Evolutionary conservation across 805 yeast species (phyloP), one percentile per base, ranked within the genome.

Genomic region (Yamadazyma insecticola): DNA sequence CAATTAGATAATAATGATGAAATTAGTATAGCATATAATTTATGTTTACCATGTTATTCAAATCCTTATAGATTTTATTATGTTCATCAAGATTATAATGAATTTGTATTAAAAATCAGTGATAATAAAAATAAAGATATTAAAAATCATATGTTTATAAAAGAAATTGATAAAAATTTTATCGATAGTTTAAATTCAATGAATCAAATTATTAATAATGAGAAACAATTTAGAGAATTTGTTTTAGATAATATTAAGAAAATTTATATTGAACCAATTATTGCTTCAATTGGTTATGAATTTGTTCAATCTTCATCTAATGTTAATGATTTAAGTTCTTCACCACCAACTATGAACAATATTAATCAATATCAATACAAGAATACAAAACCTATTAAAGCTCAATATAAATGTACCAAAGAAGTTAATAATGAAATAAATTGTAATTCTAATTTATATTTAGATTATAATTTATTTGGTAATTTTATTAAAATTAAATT

Each of bases 191-290:
- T 51, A 22, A 54, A 50, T 30, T 35, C 45, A 26, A 46, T 44
- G 20, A 42, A 44, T 31, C 41, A 47, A 19, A 41, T 40, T 22
- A 45, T 52, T 29, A 40, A 35, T 29, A 47, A 47, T 29, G 70
- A 63, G 37, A 48, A 51, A 25, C 65, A 60, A 41, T 53, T 56
- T 40, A 54, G 68, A 18, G 52, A 53, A 26, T 47, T 53, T 30
- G 42, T 65, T 24, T 45, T 60, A 41, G 60, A 51, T 27, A 51
- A 56, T 35, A 51, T 65, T 35, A 51, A 49, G 26, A 53, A 55
- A 33, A 55, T 62, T 27, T 65, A 53, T 40, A 41, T 63, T 12
- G 68, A 64, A 28, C 69, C 68, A 6, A 50, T 63, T 28, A 46
- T 64, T 32, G 70, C 67, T 16, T 45, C 54, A 29, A 43, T 53